Evolutionary conservation across 495 filamentous ascomycete genomes (phyloP).

Genomic region (Acidomyces sp.): DNA sequence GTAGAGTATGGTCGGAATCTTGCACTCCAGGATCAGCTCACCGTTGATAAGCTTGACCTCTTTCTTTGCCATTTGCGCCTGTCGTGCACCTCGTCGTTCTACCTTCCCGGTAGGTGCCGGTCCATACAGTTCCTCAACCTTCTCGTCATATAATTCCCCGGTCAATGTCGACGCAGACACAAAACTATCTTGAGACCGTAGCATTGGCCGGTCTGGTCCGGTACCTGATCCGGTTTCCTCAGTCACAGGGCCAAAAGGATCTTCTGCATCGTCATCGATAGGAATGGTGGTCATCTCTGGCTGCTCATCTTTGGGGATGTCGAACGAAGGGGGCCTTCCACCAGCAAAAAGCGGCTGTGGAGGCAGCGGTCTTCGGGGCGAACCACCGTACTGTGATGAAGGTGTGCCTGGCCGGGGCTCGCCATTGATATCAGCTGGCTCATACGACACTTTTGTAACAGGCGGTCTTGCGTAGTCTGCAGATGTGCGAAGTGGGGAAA

Average conservation of each 20-base stretch:
- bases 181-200: slow-evolving; percentile 49
- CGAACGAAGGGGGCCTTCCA: slow-evolving; percentile 30
- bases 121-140: slow-evolving; percentile 57
- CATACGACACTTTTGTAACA: slow-evolving; percentile 56
- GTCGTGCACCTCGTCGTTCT: slow-evolving; percentile 66
- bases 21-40: slow-evolving; percentile 94
- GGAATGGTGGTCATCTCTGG: slow-evolving; percentile 39
- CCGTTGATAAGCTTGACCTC: slow-evolving; percentile 94
- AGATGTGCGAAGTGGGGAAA: slow-evolving; percentile 54
- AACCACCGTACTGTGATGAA: slow-evolving; percentile 72
- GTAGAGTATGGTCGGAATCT: slow-evolving; percentile 94
- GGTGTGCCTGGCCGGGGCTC: slow-evolving; percentile 83
- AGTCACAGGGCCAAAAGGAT: slow-evolving; percentile 58
- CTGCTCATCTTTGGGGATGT: slow-evolving; percentile 37
- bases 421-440: slow-evolving; percentile 78
- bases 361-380: slow-evolving; percentile 75
- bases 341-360: slow-evolving; percentile 73
- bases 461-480: slow-evolving; percentile 58
- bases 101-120: slow-evolving; percentile 78
- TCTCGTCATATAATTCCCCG: slow-evolving; percentile 37
- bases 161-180: slow-evolving; percentile 53
- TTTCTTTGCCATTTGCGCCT: slow-evolving; percentile 81
- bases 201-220: slow-evolving; percentile 28
- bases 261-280: slow-evolving; percentile 47
- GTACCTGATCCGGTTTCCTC: slow-evolving; percentile 22